Percentiles rank a stretch among this genome's conserved stretches.
Evolutionary conservation across 2,329 filamentous ascomycete genomes (phyloP).

Genomic region (Cladosporium sp.): DNA sequence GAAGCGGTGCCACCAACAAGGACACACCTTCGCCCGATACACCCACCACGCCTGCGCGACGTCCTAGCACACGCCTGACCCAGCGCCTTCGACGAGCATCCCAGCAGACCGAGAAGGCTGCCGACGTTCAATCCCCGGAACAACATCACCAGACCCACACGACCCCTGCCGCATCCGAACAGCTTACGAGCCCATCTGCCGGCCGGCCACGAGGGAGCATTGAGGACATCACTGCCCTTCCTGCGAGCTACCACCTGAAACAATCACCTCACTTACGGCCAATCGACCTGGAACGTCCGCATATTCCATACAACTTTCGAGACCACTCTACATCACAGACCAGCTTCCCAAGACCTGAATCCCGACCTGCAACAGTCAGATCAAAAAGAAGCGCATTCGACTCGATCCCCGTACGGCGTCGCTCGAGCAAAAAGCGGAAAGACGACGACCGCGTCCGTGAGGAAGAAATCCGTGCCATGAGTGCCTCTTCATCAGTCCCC

Average conservation of each 20-base stretch:
- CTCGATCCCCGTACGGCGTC: slow-evolving; percentile 56
- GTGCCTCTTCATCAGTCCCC: slow-evolving; percentile 58
- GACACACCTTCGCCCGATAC: slow-evolving; percentile 33
- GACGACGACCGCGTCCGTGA: slow-evolving; percentile 72
- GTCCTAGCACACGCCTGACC: slow-evolving; percentile 5
- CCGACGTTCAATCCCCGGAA: not conserved
- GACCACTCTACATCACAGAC: slow-evolving; percentile 27
- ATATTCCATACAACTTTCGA: slow-evolving; percentile 42
- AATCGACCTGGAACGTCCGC: slow-evolving; percentile 34
- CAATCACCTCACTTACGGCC: slow-evolving; percentile 47
- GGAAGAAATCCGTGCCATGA: slow-evolving; percentile 84
- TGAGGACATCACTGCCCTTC: slow-evolving; percentile 46
- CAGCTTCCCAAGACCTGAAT: slow-evolving; percentile 21
- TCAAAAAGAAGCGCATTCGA: slow-evolving; percentile 40
- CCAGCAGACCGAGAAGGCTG: slow-evolving; percentile 8
- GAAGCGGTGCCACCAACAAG: slow-evolving; percentile 29
- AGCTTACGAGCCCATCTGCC: slow-evolving; percentile 6
- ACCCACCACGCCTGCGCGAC: slow-evolving; percentile 28
- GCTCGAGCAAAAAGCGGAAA: slow-evolving; percentile 68
- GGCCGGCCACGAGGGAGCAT: slow-evolving; percentile 26
- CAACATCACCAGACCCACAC: not conserved
- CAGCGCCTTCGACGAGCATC: slow-evolving; percentile 10
- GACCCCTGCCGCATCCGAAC: slow-evolving; percentile 10
- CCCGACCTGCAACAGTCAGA: slow-evolving; percentile 30
- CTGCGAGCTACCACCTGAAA: slow-evolving; percentile 35